Conservation (phyloP, 345 rosid species). For the Eucalyptus pauciflora region DNA sequence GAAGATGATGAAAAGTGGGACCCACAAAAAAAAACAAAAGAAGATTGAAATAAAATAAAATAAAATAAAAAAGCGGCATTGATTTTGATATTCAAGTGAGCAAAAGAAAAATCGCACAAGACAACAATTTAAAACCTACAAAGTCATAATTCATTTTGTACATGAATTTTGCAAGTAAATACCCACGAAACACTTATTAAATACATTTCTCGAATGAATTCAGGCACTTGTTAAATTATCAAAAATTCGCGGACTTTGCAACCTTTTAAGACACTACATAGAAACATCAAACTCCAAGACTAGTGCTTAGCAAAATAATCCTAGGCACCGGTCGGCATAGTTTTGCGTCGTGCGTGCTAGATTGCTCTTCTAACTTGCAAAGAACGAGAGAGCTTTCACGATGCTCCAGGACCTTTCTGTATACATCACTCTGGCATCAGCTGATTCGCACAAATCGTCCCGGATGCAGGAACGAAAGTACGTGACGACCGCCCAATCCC, state of each 20-base stretch:
- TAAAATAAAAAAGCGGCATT: no score
- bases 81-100: accelerated
- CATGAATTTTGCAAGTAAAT: neutral
- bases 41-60: no score
- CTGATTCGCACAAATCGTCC: neutral
- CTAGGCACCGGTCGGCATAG: neutral
- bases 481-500: neutral
- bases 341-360: neutral
- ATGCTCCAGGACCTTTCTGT: neutral
- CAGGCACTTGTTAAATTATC: neutral
- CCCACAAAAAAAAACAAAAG: neutral
- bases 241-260: neutral
- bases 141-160: neutral
- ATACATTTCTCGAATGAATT: neutral
- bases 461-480: neutral
- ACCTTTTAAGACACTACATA: no score
- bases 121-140: no score
- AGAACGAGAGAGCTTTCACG: neutral
- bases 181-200: neutral
- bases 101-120: neutral
- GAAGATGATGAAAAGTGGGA: no score
- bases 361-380: neutral
- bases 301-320: neutral
- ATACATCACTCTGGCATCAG: neutral
- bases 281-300: neutral